Base-by-base conservation (phyloP, 306 rosid genomes). In the Chamaecrista fasciculata region DNA sequence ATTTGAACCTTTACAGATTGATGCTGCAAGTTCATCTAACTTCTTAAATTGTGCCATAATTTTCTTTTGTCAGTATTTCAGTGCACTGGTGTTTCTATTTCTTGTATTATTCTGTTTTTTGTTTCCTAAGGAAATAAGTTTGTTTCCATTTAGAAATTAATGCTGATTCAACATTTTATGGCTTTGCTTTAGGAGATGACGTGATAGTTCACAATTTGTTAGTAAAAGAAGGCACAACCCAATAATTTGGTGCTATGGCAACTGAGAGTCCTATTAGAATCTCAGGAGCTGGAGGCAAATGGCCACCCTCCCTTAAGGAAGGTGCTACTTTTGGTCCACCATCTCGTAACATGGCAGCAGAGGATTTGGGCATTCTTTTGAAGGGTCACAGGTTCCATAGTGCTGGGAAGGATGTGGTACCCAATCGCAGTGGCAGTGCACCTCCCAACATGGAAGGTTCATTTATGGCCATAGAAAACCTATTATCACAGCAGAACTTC, bases 391-490 rank as follows among this genome's bases (percentile, higher is more conserved):
- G 82, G 53, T 72, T 84, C 73, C 76, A 71, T 9, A 75, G 84
- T 34, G 70, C 72, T 15, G 66, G 78, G 51, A 83, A 67, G 60
- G 88, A 88, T 66, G 84, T 21, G 20, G 70, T 81, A n/a, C 91
- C 95, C 64, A 81, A 79, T 63, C 84, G 95, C 39, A 88, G 95
- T 79, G 95, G 91, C 58, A 88, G 95, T 69, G 95, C 95, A 51
- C 95, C 95, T 72, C 95, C 95, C 42, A 85, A 85, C 75, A 88
- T 88, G 81, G 95, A 85, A 71, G 91, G 95, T 28, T 88, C 95
- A 4, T 77, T 88, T 81, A 62, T 82, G 25, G 86, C 93, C 65
- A 79, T 82, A 26, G 71, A 82, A 64, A 82, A 78, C 64, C 69
- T 82, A 8, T 50, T 88, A 47, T 76, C 84, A 70, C 88, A 66